Evolutionary conservation across 371 early-diverging fungal genomes (phyloP), one percentile per base, ranked within the genome.

Genomic region (Rhizopus sp.): DNA sequence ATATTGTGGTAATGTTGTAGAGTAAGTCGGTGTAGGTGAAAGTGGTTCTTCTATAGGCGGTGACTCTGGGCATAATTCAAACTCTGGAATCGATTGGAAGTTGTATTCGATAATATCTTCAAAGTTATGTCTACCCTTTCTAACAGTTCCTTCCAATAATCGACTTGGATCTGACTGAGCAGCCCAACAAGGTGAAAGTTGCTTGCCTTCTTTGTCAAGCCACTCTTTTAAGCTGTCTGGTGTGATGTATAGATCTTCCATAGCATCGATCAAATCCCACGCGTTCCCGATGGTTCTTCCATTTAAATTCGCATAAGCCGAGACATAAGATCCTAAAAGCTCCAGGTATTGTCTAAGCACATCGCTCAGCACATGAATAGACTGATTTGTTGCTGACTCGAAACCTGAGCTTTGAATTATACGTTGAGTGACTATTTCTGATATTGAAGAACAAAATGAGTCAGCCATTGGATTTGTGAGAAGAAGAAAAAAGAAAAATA

Each of bases 361-460:
- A 58, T 80, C 80, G 3, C 75, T 70, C n/a, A 80, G 48, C 1
- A 68, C 62, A 37, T 75, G 62, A 16, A 77, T 65, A 5, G 80
- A 68, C 34, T 63, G 61, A 17, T 53, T 53, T 34, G 71, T 69
- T 13, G 72, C 72, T 15, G 73, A 68, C 49, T 80, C 80, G 42
- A 76, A 80, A 3, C 80, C 80, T 16, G 77, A 77, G 31, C 77
- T 67, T 41, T 80, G 77, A 17, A 77, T 56, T 37, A 77, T 75
- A 52, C 77, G 80, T 15, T 76, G 67, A 30, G 77, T 68, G 5
- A 75, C 71, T 34, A 66, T 71, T 23, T 70, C 67, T 42, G 77
- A 57, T 34, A 80, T 60, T 17, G 77, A 77, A 66, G 65, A 69
- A 62, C 75, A 74, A 47, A 77, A 68, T 39, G 70, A 62, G 49